phyloP scores from a whole-genome alignment of 768 basidiomycete genomes.

The Galerina sulciceps region DNA sequence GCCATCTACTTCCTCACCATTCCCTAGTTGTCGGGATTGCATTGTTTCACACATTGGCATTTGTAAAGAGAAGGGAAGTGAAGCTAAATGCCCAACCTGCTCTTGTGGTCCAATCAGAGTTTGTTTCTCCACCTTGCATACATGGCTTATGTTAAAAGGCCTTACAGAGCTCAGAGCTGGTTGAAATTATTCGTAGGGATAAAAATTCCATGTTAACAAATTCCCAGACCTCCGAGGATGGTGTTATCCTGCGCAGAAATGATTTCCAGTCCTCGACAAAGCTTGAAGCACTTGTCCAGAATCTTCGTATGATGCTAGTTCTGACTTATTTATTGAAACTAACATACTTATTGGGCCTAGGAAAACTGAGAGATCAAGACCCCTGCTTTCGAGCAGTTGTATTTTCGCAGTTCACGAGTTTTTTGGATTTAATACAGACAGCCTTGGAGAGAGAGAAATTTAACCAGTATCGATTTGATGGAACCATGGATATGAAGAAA shows the following conservation, averaged over 20 bases:
- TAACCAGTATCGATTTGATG: slow-evolving; percentile 84
- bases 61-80: slow-evolving; percentile 71
- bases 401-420: slow-evolving; percentile 90
- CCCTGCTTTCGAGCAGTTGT: slow-evolving; percentile 83
- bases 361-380: slow-evolving; percentile 69
- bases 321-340: not conserved
- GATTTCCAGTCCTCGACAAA: slow-evolving; percentile 93
- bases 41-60: slow-evolving; percentile 73
- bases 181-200: slow-evolving; percentile 60
- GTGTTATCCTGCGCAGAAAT: slow-evolving; percentile 70
- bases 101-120: slow-evolving; percentile 70
- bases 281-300: slow-evolving; percentile 77
- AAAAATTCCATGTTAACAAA: slow-evolving; percentile 22
- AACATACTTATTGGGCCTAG: slow-evolving; percentile 31
- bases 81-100: slow-evolving; percentile 82
- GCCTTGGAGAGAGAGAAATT: slow-evolving; percentile 72
- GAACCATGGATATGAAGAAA: slow-evolving; percentile 88
- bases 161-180: slow-evolving; percentile 56
- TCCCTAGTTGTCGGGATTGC: slow-evolving; percentile 82
- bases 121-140: not conserved
- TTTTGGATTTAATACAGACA: slow-evolving; percentile 79
- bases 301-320: slow-evolving; percentile 56
- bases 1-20: not conserved
- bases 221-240: slow-evolving; percentile 43
- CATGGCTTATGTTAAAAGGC: not conserved